Conservation (phyloP, 1,284 basidiomycete genomes). For the Lentinula novae-zelandiae region DNA sequence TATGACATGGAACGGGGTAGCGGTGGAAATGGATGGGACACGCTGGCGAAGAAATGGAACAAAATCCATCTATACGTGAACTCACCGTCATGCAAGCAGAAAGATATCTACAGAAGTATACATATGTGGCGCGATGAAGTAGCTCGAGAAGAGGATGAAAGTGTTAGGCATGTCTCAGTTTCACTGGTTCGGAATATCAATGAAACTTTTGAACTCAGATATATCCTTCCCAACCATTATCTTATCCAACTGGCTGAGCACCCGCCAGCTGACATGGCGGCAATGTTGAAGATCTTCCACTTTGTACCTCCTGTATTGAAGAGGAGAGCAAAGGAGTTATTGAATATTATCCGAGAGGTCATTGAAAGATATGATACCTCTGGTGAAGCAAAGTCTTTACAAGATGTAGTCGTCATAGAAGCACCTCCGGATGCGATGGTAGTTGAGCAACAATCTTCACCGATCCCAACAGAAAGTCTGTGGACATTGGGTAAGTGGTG, state of each 20-base stretch:
- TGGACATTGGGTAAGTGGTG: background rate
- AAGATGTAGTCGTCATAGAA: background rate
- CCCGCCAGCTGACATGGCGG: slow-evolving; percentile 57
- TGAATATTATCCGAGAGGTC: slow-evolving; percentile 54
- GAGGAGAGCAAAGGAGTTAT: slow-evolving; percentile 56
- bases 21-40: slow-evolving; percentile 74
- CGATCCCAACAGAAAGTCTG: background rate
- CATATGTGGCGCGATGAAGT: slow-evolving; percentile 85
- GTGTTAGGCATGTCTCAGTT: slow-evolving; percentile 55
- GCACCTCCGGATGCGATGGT: background rate
- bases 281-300: slow-evolving; percentile 52
- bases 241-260: slow-evolving; percentile 68
- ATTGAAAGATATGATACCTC: slow-evolving; percentile 30
- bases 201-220: slow-evolving; percentile 36
- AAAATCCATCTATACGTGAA: slow-evolving; percentile 49
- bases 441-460: background rate
- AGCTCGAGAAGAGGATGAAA: slow-evolving; percentile 87
- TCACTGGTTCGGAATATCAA: slow-evolving; percentile 14
- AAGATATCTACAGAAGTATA: slow-evolving; percentile 67
- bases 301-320: slow-evolving; percentile 59
- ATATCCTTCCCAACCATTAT: slow-evolving; percentile 70
- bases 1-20: slow-evolving; percentile 68
- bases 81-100: slow-evolving; percentile 36
- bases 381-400: background rate
- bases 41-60: slow-evolving; percentile 77